These are phyloP conservation scores for Luffa acutangula DNA, from an alignment of 306 rosid genomes.

Conservation along the genomic window DNA sequence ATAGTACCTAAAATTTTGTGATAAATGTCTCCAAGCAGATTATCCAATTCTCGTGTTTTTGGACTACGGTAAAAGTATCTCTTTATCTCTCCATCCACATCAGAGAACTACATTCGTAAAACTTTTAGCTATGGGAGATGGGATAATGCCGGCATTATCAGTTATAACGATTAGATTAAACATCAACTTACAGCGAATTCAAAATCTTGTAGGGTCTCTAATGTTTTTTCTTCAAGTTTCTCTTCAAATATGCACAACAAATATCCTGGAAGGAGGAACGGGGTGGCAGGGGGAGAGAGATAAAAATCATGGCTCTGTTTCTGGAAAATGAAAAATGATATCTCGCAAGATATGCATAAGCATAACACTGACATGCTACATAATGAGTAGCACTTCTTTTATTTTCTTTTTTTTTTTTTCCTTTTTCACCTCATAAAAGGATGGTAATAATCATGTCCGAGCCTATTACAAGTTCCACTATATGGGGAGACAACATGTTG, in stretches of 20 bases:
- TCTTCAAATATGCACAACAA: slow-evolving; percentile 80
- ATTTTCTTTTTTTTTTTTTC: background rate
- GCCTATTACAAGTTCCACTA: background rate
- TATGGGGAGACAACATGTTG: background rate
- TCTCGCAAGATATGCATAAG: background rate
- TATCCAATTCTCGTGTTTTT: slow-evolving; percentile 83
- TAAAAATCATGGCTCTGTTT: background rate
- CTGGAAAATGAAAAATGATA: background rate
- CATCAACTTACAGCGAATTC: slow-evolving; percentile 61
- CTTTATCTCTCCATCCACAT: slow-evolving; percentile 75
- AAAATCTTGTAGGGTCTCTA: slow-evolving; percentile 59
- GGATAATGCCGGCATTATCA: background rate
- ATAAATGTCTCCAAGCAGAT: slow-evolving; percentile 81
- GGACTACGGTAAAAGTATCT: slow-evolving; percentile 76
- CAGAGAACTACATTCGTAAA: slow-evolving; percentile 57
- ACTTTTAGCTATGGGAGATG: slow-evolving; percentile 14
- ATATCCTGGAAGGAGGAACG: slow-evolving; percentile 47
- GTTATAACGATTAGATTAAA: slow-evolving; percentile 1
- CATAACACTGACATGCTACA: background rate
- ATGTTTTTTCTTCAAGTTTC: slow-evolving; percentile 52
- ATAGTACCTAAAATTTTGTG: slow-evolving; percentile 81
- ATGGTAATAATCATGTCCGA: background rate
- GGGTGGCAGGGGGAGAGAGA: slow-evolving; percentile 8
- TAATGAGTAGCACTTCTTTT: background rate
- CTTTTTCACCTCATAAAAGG: background rate